phyloP scores from a whole-genome alignment of 257 asterid genomes.

The Gardenia jasminoides region DNA sequence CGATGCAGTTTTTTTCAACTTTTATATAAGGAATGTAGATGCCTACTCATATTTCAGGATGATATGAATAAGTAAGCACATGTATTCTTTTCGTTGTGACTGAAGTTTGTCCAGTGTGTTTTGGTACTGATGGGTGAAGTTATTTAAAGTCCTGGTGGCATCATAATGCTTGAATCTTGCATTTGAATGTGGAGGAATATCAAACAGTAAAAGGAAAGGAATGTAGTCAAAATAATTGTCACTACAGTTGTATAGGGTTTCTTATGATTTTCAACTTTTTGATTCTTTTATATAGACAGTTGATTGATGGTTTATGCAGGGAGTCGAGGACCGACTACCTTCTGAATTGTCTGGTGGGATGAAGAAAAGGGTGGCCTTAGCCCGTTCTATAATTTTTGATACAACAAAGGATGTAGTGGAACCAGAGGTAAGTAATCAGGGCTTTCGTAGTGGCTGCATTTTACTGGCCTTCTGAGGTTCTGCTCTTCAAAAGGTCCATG shows the following conservation, averaged over 20 bases:
- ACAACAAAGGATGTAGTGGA: conserved; percentile 74
- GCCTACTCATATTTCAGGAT: neutral
- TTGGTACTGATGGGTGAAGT: neutral
- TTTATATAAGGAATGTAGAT: neutral
- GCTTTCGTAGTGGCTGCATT: neutral
- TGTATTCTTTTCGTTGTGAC: neutral
- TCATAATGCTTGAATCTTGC: neutral
- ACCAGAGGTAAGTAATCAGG: conserved; percentile 73
- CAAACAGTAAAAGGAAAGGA: conserved; percentile 1
- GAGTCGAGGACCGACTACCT: conserved; percentile 89
- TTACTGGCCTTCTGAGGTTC: neutral
- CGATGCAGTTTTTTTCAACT: neutral
- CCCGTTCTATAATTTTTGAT: conserved; percentile 94
- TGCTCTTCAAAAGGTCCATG: neutral
- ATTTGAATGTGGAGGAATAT: neutral
- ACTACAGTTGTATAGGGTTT: neutral
- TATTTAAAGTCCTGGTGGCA: neutral
- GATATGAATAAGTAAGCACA: neutral
- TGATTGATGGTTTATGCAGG: conserved; percentile 48
- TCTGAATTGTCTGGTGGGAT: conserved; percentile 99
- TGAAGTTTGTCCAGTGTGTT: neutral
- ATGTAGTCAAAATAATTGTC: neutral
- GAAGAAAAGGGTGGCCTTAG: conserved; percentile 99
- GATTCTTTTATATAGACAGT: conserved; percentile 12
- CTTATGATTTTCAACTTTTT: neutral